Base-by-base conservation (phyloP, 768 basidiomycete species). In the Pisolithus albus region DNA sequence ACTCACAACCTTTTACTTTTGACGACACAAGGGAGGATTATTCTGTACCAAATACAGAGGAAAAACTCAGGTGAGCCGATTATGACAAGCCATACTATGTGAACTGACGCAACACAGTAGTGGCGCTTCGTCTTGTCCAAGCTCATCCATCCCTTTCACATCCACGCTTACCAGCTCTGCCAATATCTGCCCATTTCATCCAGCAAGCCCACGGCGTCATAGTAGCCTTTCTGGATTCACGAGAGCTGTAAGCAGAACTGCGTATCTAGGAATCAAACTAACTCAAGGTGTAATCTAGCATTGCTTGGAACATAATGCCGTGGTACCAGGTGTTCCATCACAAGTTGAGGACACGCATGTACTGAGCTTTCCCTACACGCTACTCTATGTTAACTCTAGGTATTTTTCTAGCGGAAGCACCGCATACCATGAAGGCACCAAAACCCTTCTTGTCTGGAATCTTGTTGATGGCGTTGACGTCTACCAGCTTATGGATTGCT, bases 381-480 rank as follows among this genome's bases (percentile, higher is more conserved):
- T n/a, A n/a, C n/a, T n/a, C n/a, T n/a, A n/a, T n/a, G n/a, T n/a
- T n/a, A n/a, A n/a, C n/a, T n/a, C n/a, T n/a, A n/a, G n/a, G n/a
- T n/a, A n/a, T n/a, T n/a, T n/a, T n/a, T n/a, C n/a, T 9, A 50
- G 49, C 1, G 49, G 49, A 18, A 13, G n/a, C 26, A 23, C 26
- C 5, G 39, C 49, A 15, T 50, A 42, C 26, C 28, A 44, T 34
- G 28, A 42, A 11, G 5, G 8, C 11, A 34, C 40, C 13, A 39
- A 32, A 8, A 42, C 40, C 1, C 49, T 50, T 30, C 49, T 50
- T 26, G 32, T 50, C 18, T 50, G 40, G 49, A 50, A 50, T 30
- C 40, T 50, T 2, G 21, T 28, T 10, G 41, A 50, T 44, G 49
- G 49, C 5, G 3, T 42, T 23, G 40, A 50, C 19, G 19, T 43